Percentiles rank a stretch among this genome's conserved stretches.
These are phyloP conservation scores for Carex scoparia DNA, from an alignment of 176 grass and related monocot species.

Conservation along the genomic window DNA sequence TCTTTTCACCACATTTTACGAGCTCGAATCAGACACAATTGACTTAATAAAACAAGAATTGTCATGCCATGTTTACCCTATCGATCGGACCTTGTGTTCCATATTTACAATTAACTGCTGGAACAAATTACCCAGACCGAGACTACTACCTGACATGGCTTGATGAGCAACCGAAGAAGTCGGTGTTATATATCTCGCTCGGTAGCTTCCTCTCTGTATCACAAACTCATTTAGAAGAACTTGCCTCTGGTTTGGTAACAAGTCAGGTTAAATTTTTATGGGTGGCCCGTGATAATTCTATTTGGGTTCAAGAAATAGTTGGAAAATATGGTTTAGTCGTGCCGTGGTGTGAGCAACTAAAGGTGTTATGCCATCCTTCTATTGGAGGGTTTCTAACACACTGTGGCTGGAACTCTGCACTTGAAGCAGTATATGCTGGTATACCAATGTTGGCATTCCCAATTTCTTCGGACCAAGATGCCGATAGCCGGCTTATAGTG, in stretches of 20 bases:
- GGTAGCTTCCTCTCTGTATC: slow-evolving; percentile 49
- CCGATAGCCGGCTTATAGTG: slow-evolving; percentile 28
- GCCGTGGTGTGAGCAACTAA: too few relatives aligned
- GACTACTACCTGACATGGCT: slow-evolving; percentile 36
- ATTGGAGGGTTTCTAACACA: too few relatives aligned
- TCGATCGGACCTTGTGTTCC: slow-evolving; percentile 49
- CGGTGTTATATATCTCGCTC: slow-evolving; percentile 37
- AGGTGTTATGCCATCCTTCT: too few relatives aligned
- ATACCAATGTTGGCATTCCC: slow-evolving; percentile 40
- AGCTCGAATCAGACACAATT: too few relatives aligned
- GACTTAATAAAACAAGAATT: slow-evolving; percentile 30
- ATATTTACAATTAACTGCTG: slow-evolving; percentile 12
- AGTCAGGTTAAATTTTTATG: too few relatives aligned
- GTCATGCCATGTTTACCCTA: slow-evolving; percentile 9
- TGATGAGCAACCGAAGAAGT: slow-evolving; percentile 22
- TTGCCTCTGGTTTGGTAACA: slow-evolving; percentile 22
- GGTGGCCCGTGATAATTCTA: too few relatives aligned
- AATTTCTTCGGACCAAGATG: slow-evolving; percentile 32
- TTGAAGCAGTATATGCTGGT: slow-evolving; percentile 37
- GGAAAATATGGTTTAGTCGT: too few relatives aligned
- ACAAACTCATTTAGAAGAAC: slow-evolving; percentile 35
- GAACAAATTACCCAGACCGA: not conserved
- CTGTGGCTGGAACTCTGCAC: slow-evolving; percentile 25
- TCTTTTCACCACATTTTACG: slow-evolving; percentile 39
- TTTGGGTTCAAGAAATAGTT: too few relatives aligned